phyloP scores from a whole-genome alignment of 345 rosid species.

The Acer negundo region DNA sequence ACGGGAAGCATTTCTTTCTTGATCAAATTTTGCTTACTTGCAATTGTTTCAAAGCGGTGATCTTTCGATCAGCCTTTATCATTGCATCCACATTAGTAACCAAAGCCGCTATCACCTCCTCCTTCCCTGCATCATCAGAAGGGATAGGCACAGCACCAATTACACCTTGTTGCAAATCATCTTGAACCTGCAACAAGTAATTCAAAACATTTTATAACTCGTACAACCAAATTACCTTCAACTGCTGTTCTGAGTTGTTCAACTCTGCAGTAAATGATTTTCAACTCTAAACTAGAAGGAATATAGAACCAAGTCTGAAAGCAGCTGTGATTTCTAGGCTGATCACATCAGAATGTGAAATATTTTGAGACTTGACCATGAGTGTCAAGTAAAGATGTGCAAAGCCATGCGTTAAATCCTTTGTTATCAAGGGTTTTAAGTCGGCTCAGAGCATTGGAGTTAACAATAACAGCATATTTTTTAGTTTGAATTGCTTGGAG shows the following conservation, averaged over 20 bases:
- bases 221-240: neutral
- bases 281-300: neutral
- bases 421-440: neutral
- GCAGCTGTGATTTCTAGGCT: neutral
- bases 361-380: neutral
- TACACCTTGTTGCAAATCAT: conserved; percentile 75
- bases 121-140: conserved; percentile 67
- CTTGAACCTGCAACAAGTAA: conserved; percentile 56
- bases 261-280: neutral
- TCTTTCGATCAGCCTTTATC: conserved; percentile 94
- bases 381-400: neutral
- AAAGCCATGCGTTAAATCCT: neutral
- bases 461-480: neutral
- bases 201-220: conserved; percentile 1
- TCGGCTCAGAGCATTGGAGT: neutral
- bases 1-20: neutral
- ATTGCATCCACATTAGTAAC: conserved; percentile 86
- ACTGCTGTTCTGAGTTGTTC: neutral
- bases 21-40: conserved; percentile 53
- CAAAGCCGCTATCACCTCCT: conserved; percentile 76
- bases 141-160: conserved; percentile 72
- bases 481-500: neutral
- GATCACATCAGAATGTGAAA: neutral
- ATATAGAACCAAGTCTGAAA: neutral
- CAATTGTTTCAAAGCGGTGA: conserved; percentile 91